A percentile compares a stretch with the other conserved stretches of the same genome.
phyloP scores from a whole-genome alignment of 73 alveolate species.

The Tetrahymena malaccensis region DNA sequence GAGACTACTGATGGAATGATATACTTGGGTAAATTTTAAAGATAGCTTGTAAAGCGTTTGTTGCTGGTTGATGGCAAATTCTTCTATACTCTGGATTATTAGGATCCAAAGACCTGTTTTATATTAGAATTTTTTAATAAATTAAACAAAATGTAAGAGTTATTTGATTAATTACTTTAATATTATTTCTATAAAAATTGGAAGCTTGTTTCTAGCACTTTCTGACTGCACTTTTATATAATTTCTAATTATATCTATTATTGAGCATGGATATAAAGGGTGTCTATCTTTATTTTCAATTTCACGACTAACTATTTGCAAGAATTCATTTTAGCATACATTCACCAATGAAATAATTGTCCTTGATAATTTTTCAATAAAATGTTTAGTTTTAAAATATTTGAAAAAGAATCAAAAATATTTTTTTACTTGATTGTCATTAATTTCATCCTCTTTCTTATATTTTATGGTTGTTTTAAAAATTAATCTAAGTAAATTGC shows the following conservation, averaged over 20 bases:
- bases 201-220: conserved; percentile 1
- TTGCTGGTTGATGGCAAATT: conserved; percentile 27
- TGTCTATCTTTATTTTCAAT: conserved; percentile 21
- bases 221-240: conserved; percentile 12
- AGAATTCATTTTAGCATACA: background rate
- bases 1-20: conserved; percentile 19
- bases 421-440: background rate
- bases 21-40: conserved; percentile 20
- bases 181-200: conserved; percentile 20
- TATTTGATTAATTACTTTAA: background rate
- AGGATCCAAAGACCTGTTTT: conserved; percentile 28
- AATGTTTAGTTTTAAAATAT: background rate
- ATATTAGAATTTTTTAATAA: background rate
- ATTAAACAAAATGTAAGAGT: background rate
- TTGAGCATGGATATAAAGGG: conserved; percentile 32
- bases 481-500: conserved; percentile 1
- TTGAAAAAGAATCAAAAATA: background rate
- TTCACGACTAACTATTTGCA: conserved; percentile 3
- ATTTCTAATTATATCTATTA: conserved; percentile 23
- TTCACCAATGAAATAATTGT: conserved; percentile 18
- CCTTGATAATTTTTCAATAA: background rate
- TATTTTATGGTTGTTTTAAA: conserved; percentile 7
- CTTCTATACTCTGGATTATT: conserved; percentile 33
- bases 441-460: conserved; percentile 29
- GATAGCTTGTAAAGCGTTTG: conserved; percentile 17